Evolutionary conservation across 306 rosid genomes (phyloP), one percentile per base, ranked within the genome.

Genomic region (Cucurbita pepo): DNA sequence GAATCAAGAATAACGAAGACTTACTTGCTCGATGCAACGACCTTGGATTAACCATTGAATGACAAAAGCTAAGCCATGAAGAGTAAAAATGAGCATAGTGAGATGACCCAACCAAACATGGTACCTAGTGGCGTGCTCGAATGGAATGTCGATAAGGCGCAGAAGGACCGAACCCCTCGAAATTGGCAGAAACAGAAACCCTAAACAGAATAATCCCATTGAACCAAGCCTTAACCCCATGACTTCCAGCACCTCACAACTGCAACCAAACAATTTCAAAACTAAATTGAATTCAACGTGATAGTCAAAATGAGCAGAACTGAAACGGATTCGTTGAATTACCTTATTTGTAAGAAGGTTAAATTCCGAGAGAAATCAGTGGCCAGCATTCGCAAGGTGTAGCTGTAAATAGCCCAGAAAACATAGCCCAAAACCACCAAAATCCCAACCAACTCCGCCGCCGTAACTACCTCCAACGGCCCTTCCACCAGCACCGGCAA

Each of bases 41-140:
- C 97, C 97, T 5, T 87, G 81, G 59, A 93, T 83, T 22, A 74
- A 14, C 98, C 98, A 93, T 48, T 74, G 83, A 51, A 82, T 54
- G 15, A 82, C 66, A 74, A 79, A 90, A 40, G 83, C 76, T 21
- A 90, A 86, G 52, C 97, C 96, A n/a, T 93, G 98, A 83, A 88
- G 79, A 53, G 96, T 88, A 72, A 93, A 93, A 45, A 93, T 36
- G 75, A 76, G 77, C 98, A 93, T 93, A n/a, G 97, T 90, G 56
- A 93, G 94, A 80, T 93, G 98, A 75, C 98, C 98, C 71, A 90
- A 82, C 98, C 98, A 93, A 5, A 93, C 97, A 79, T 93, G 98
- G 78, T 93, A 93, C 75, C 55, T 86, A 30, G 97, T 76, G 44
- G 98, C 98, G 37, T 90, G 97, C 82, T 93, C 98, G 16, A 90